A percentile compares a stretch with the other conserved stretches of the same genome.
Evolutionary conservation across 2,329 filamentous ascomycete genomes (phyloP).

Genomic region (Cyclaneusma minus): DNA sequence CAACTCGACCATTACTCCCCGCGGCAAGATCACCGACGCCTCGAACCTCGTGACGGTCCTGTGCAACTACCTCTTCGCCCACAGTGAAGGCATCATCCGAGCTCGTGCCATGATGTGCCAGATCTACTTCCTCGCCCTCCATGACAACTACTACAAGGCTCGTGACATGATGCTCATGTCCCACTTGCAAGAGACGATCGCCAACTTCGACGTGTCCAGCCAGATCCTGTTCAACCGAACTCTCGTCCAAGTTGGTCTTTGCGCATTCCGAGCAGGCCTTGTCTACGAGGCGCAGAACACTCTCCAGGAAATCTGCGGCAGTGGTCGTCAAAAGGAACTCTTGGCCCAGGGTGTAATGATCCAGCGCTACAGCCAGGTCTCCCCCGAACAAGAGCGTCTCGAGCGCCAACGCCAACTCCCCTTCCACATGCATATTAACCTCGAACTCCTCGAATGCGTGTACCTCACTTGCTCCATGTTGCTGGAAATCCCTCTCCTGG

Average conservation of each 20-base stretch:
- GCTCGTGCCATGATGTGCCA: slow-evolving; percentile 96
- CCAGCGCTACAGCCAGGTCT: slow-evolving; percentile 90
- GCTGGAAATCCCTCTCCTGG: slow-evolving; percentile 90
- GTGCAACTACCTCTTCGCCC: slow-evolving; percentile 85
- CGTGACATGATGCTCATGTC: slow-evolving; percentile 99
- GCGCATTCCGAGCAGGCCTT: slow-evolving; percentile 91
- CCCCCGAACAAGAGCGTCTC: slow-evolving; percentile 91
- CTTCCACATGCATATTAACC: slow-evolving; percentile 99
- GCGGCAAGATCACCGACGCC: slow-evolving; percentile 51
- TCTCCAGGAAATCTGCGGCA: slow-evolving; percentile 94
- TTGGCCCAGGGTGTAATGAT: slow-evolving; percentile 97
- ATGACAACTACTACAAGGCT: slow-evolving; percentile 95
- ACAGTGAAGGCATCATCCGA: slow-evolving; percentile 91
- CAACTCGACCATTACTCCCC: slow-evolving; percentile 70
- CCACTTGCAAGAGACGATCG: slow-evolving; percentile 92
- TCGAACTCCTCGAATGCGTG: slow-evolving; percentile 93
- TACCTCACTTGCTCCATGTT: slow-evolving; percentile 99
- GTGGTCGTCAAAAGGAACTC: slow-evolving; percentile 92
- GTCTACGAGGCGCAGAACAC: slow-evolving; percentile 97
- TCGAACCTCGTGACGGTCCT: slow-evolving; percentile 67
- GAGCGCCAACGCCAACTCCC: slow-evolving; percentile 95
- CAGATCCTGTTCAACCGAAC: slow-evolving; percentile 99
- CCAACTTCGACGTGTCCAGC: slow-evolving; percentile 89
- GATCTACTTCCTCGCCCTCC: slow-evolving; percentile 94
- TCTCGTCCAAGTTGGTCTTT: slow-evolving; percentile 92